Evolutionary conservation across 768 basidiomycete genomes (phyloP).

Genomic region (Crucibulum laeve): DNA sequence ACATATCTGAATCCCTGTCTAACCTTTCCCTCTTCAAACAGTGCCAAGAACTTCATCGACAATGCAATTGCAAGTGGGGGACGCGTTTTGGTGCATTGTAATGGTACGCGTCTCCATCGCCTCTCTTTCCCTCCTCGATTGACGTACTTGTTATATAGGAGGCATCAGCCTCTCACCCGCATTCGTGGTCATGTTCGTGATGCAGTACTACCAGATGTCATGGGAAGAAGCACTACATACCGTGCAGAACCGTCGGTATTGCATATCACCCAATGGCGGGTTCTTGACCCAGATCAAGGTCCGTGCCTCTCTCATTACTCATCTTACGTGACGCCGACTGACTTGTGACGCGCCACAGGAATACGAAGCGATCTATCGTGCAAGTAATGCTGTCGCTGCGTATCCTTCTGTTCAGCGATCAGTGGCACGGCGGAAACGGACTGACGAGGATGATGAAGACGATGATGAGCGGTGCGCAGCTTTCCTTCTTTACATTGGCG

Average conservation of each 20-base stretch:
- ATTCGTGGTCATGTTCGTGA: conserved; percentile 91
- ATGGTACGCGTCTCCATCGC: conserved; percentile 43
- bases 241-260: conserved; percentile 89
- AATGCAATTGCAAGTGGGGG: conserved; percentile 59
- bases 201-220: conserved; percentile 75
- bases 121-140: conserved; percentile 1
- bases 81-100: conserved; percentile 85
- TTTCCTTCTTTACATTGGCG: neutral
- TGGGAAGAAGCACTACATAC: conserved; percentile 89
- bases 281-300: conserved; percentile 93
- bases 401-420: conserved; percentile 46
- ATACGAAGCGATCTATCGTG: conserved; percentile 90
- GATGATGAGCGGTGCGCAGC: conserved; percentile 21
- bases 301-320: conserved; percentile 6
- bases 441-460: conserved; percentile 71
- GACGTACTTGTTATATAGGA: conserved; percentile 35
- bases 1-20: neutral
- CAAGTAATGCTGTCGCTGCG: conserved; percentile 61
- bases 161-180: conserved; percentile 86
- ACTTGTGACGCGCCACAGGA: conserved; percentile 44
- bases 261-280: conserved; percentile 89
- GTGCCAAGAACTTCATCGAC: conserved; percentile 76
- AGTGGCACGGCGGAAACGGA: conserved; percentile 61
- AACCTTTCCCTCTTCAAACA: conserved; percentile 20
- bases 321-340: neutral